Conservation (phyloP, 1,139 yeast genomes). For the Kodamaea anthophila region DNA sequence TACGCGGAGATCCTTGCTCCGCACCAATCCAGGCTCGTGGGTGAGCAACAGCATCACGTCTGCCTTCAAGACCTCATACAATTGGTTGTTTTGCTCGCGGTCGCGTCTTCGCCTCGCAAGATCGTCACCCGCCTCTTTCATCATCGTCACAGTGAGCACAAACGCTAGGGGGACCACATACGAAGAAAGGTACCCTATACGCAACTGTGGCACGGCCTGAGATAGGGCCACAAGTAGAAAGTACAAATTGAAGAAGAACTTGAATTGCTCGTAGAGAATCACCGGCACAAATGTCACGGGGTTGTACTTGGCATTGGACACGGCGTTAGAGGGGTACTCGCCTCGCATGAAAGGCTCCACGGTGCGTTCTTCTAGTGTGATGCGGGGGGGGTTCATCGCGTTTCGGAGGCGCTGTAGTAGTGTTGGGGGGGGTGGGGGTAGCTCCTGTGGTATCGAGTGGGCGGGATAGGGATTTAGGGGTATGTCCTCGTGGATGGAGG, state of each 20-base stretch:
- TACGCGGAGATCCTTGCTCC: slow-evolving; percentile 66
- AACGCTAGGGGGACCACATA: slow-evolving; percentile 92
- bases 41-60: slow-evolving; percentile 15
- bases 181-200: slow-evolving; percentile 91
- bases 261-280: slow-evolving; percentile 90
- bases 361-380: too few species aligned
- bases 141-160: slow-evolving; percentile 87
- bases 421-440: too few species aligned
- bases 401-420: too few species aligned
- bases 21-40: slow-evolving; percentile 33
- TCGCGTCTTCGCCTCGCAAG: slow-evolving; percentile 86
- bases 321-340: slow-evolving; percentile 68
- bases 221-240: slow-evolving; percentile 90
- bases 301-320: slow-evolving; percentile 92
- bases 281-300: slow-evolving; percentile 84
- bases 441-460: too few species aligned
- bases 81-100: slow-evolving; percentile 78
- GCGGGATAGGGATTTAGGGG: too few species aligned
- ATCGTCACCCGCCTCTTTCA: slow-evolving; percentile 94
- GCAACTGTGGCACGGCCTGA: slow-evolving; percentile 82
- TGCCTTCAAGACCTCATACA: slow-evolving; percentile 62
- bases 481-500: too few species aligned
- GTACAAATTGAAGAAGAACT: slow-evolving; percentile 90
- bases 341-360: too few species aligned
- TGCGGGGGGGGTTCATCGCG: too few species aligned